Evolutionary conservation across 2,329 filamentous ascomycete genomes (phyloP).

Genomic region (Hypoxylon sp.): DNA sequence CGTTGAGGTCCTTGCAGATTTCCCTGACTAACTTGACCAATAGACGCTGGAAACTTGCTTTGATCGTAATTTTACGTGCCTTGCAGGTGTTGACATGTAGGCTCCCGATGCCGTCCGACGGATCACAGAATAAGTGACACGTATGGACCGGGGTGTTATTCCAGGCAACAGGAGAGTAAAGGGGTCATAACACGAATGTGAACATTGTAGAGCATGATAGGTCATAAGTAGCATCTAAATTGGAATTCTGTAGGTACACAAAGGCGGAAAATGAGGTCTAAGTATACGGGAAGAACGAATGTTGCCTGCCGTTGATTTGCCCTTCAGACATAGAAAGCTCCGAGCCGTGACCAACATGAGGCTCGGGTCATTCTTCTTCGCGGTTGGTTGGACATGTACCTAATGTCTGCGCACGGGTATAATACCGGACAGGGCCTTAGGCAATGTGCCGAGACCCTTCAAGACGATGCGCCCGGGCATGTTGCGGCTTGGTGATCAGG

Average conservation of each 20-base stretch:
- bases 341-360: conserved; percentile 23
- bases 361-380: conserved; percentile 8
- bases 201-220: neutral
- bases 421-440: conserved; percentile 25
- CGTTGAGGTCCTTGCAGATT: conserved; percentile 9
- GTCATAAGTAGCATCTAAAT: neutral
- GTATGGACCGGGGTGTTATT: conserved; percentile 17
- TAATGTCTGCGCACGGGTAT: conserved; percentile 25
- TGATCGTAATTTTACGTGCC: conserved; percentile 38
- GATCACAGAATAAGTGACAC: conserved; percentile 37
- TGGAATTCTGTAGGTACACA: neutral
- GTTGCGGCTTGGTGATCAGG: conserved; percentile 8
- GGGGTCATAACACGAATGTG: neutral
- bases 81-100: conserved; percentile 43
- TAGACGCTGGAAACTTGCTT: conserved; percentile 22
- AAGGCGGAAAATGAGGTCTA: neutral
- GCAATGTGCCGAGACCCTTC: conserved; percentile 22
- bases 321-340: conserved; percentile 34
- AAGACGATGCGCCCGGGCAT: conserved; percentile 11
- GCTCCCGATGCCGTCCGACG: conserved; percentile 42
- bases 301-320: conserved; percentile 31
- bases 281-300: conserved; percentile 28
- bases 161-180: conserved; percentile 5
- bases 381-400: conserved; percentile 14
- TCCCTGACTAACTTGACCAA: conserved; percentile 4